These are phyloP conservation scores for Pleurotus ostreatus DNA, from an alignment of 768 basidiomycete species.

Conservation along the genomic window DNA sequence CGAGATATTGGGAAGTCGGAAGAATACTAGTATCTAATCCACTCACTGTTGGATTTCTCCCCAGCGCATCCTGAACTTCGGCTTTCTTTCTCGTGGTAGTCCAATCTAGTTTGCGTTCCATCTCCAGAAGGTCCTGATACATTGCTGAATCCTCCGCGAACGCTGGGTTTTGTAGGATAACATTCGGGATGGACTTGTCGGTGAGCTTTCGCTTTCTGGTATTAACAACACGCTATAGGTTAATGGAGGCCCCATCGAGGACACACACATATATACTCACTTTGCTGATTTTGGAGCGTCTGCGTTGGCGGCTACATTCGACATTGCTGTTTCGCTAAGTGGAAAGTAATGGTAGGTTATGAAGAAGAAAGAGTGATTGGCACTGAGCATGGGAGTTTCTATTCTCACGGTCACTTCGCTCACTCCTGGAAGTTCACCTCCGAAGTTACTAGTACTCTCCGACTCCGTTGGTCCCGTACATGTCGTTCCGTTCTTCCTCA, in stretches of 20 bases:
- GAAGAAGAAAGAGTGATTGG: too few relatives aligned
- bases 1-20: not conserved
- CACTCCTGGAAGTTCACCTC: too few relatives aligned
- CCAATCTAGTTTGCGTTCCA: conserved; percentile 94
- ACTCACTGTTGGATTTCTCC: conserved; percentile 64
- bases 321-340: not conserved
- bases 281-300: conserved; percentile 35
- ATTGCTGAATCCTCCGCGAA: conserved; percentile 81
- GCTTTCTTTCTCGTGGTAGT: conserved; percentile 87
- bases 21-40: not conserved
- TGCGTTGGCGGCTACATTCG: conserved; percentile 16
- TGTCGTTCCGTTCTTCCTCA: not conserved
- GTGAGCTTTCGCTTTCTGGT: conserved; percentile 72
- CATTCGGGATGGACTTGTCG: conserved; percentile 76
- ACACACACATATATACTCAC: conserved; percentile 16
- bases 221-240: not conserved
- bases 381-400: too few relatives aligned
- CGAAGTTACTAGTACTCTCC: too few relatives aligned
- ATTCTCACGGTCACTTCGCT: too few relatives aligned
- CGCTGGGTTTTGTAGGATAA: conserved; percentile 66
- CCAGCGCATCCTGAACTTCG: conserved; percentile 88
- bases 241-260: not conserved
- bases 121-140: conserved; percentile 82
- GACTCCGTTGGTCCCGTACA: too few relatives aligned
- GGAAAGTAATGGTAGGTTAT: too few relatives aligned